Evolutionary conservation across 78 protist genomes (phyloP).

Genomic region (Dictyostelium purpureum): DNA sequence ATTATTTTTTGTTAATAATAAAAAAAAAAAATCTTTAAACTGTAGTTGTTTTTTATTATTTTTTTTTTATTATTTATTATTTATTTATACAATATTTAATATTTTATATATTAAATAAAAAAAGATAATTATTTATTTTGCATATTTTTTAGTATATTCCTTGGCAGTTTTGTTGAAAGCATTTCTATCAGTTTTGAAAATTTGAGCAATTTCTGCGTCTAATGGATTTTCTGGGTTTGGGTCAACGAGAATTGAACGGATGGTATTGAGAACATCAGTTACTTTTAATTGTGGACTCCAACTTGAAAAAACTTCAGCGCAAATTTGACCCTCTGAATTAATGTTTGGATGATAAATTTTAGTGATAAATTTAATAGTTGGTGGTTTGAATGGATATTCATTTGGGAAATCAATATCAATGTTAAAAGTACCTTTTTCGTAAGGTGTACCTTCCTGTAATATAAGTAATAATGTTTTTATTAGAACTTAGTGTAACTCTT

Average conservation of each 20-base stretch:
- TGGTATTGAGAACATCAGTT: conserved; percentile 59
- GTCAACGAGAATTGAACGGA: conserved; percentile 71
- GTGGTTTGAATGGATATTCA: conserved; percentile 91
- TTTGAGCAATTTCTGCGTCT: conserved; percentile 82
- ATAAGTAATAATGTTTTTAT: conserved; percentile 3
- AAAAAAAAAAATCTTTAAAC: too few relatives aligned
- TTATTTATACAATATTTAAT: too few relatives aligned
- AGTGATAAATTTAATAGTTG: conserved; percentile 82
- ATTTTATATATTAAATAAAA: too few relatives aligned
- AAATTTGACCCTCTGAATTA: conserved; percentile 82
- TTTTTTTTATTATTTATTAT: too few relatives aligned
- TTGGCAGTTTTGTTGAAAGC: conserved; percentile 82
- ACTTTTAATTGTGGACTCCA: conserved; percentile 86
- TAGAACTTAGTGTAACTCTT: neutral
- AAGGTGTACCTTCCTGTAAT: conserved; percentile 84
- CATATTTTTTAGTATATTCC: conserved; percentile 86
- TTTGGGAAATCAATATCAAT: conserved; percentile 80
- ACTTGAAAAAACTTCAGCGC: conserved; percentile 77
- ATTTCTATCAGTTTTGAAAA: conserved; percentile 71
- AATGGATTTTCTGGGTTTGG: conserved; percentile 86
- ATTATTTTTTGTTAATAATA: too few relatives aligned
- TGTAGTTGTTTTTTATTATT: too few relatives aligned
- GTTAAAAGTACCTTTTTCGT: conserved; percentile 84
- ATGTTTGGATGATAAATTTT: conserved; percentile 90
- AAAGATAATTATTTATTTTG: conserved; percentile 28